phyloP scores from a whole-genome alignment of 192 early-diverging fungal species.

The Coemansia sp. region DNA sequence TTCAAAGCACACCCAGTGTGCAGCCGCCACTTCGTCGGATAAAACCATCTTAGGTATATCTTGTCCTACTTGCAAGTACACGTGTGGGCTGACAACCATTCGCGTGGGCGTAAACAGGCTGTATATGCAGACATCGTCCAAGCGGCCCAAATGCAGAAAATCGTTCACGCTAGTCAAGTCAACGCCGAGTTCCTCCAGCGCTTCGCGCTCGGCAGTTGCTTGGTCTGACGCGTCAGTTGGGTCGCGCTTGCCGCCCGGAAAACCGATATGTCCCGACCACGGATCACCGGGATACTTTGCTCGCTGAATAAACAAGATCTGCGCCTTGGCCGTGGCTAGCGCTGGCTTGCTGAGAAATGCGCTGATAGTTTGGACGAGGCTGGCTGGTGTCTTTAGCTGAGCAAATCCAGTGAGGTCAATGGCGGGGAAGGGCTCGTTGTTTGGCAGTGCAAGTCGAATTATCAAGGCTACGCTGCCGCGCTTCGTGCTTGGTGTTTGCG shows the following conservation, averaged over 20 bases:
- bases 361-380: constrained; percentile 15
- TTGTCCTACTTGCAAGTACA: constrained; percentile 32
- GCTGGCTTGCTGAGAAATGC: not conserved
- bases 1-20: constrained; percentile 40
- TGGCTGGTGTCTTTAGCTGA: constrained; percentile 4
- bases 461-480: constrained; percentile 42
- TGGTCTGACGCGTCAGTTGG: constrained; percentile 6
- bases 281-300: constrained; percentile 38
- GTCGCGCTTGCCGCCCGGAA: constrained; percentile 51
- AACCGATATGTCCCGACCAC: constrained; percentile 56
- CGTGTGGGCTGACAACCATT: constrained; percentile 35
- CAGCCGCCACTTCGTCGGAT: constrained; percentile 42
- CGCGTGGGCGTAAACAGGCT: not conserved
- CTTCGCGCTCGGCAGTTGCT: constrained; percentile 44
- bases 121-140: constrained; percentile 28
- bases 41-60: constrained; percentile 12
- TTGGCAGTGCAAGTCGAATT: constrained; percentile 29
- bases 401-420: not conserved
- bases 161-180: constrained; percentile 1
- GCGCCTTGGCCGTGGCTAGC: constrained; percentile 6
- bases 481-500: not conserved
- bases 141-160: constrained; percentile 26
- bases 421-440: not conserved
- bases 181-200: constrained; percentile 39
- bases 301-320: constrained; percentile 47